Evolutionary conservation across 2,329 filamentous ascomycete species (phyloP).

Genomic region (Nectriaceae sp.): DNA sequence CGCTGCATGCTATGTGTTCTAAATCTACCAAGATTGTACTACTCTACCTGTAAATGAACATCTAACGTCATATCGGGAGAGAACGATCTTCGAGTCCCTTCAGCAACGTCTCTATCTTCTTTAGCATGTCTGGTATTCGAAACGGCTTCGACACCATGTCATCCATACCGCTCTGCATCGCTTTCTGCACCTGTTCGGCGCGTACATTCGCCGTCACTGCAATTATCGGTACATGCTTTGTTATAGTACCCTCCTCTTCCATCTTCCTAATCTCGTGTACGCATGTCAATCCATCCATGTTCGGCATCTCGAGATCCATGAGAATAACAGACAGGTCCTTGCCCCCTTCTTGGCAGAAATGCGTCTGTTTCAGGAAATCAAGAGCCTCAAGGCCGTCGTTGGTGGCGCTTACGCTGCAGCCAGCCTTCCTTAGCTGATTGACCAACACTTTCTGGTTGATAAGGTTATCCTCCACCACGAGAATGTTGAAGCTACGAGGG

Average conservation of each 20-base stretch:
- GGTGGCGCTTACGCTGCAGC: conserved; percentile 60
- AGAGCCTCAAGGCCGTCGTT: conserved; percentile 63
- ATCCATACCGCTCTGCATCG: conserved; percentile 44
- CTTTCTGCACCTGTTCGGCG: conserved; percentile 47
- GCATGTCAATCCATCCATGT: conserved; percentile 49
- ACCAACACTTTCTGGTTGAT: conserved; percentile 69
- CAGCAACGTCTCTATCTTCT: conserved; percentile 49
- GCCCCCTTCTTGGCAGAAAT: conserved; percentile 26
- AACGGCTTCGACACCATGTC: conserved; percentile 62
- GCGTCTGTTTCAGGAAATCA: conserved; percentile 37
- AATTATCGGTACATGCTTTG: conserved; percentile 43
- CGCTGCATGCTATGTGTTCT: too few species aligned
- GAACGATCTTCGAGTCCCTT: too few species aligned
- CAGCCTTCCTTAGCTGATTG: conserved; percentile 63
- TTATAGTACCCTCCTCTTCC: conserved; percentile 34
- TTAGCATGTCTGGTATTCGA: conserved; percentile 51
- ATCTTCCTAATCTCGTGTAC: conserved; percentile 42
- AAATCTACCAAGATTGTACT: too few species aligned
- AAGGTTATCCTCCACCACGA: too few species aligned
- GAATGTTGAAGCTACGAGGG: too few species aligned
- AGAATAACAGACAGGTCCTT: conserved; percentile 40
- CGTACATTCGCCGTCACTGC: conserved; percentile 50
- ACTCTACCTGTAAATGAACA: too few species aligned
- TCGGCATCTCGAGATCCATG: conserved; percentile 52
- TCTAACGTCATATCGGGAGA: too few species aligned